Evolutionary conservation across 495 filamentous ascomycete species (phyloP), one percentile per base, ranked within the genome.

Genomic region (Hyaloscypha bicolor): DNA sequence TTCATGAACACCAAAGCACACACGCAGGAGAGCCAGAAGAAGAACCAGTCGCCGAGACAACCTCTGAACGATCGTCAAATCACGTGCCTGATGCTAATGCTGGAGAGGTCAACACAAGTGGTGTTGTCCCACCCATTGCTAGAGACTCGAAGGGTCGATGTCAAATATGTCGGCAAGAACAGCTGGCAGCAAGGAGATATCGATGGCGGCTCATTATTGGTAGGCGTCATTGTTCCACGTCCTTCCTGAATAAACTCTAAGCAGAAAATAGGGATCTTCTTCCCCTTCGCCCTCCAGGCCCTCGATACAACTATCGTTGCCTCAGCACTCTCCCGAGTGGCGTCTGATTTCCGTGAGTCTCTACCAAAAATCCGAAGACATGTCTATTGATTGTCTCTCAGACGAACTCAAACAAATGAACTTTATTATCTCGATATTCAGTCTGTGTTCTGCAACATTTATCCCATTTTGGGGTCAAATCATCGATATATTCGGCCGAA

Each of bases 401-500:
- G 68, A 66, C 19, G 25, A 66, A 58, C 74, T 87, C 39, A 73
- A 77, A n/a, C 81, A 87, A 64, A 77, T 87, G 12, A 88, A 87
- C 72, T 88, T 86, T 85, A 87, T 89, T 69, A 81, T 89, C 51
- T 84, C 86, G 0, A 76, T 85, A n/a, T 89, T 86, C 75, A 88
- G 82, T 65, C 77, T 90, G 5, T 86, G 85, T 22, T 81, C 83
- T 0, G 81, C 86, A 9, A 79, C 85, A 21, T 58, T 58, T 29
- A 58, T 58, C 25, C 55, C 55, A 9, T 58, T 58, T 58, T 58
- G 55, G 55, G 55, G 55, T 30, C 55, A 58, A 19, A 58, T 58
- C 9, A 22, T 85, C 48, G 86, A 89, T 64, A 77, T 88, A 45
- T 88, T 85, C 65, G 86, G 86, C 12, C 81, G 86, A 4, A 80